phyloP scores from a whole-genome alignment of 116 monocot species.

The Phalaenopsis hybrid region DNA sequence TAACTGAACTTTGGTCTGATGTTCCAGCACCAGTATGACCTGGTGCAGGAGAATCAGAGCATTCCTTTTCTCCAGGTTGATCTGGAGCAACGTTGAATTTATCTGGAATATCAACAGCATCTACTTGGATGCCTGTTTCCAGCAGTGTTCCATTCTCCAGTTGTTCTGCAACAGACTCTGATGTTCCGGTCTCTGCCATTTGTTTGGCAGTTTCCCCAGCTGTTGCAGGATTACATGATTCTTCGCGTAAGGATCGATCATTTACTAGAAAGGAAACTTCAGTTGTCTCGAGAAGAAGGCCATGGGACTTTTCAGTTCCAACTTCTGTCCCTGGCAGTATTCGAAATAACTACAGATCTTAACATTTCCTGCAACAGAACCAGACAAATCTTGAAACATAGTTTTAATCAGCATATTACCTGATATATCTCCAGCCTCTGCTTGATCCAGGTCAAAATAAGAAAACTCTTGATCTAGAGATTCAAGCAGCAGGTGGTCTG shows the following conservation, averaged over 20 bases:
- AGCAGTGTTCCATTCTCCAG: background rate
- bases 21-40: background rate
- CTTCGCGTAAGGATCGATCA: too few relatives aligned
- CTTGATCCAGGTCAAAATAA: constrained; percentile 7
- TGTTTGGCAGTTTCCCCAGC: background rate
- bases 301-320: background rate
- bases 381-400: background rate
- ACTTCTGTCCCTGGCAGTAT: too few relatives aligned
- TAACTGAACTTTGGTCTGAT: background rate
- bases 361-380: background rate
- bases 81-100: background rate
- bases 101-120: background rate
- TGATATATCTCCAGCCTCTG: background rate
- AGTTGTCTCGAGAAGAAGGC: constrained; percentile 5
- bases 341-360: too few relatives aligned
- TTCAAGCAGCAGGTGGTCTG: constrained; percentile 10
- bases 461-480: constrained; percentile 1
- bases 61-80: background rate
- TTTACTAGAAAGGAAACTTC: background rate
- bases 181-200: background rate
- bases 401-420: constrained; percentile 3
- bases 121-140: too few relatives aligned
- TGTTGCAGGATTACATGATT: too few relatives aligned
- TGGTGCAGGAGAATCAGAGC: background rate
- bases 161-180: background rate